Base-by-base conservation (phyloP, 768 basidiomycete species). In the Polyporus arcularius region DNA sequence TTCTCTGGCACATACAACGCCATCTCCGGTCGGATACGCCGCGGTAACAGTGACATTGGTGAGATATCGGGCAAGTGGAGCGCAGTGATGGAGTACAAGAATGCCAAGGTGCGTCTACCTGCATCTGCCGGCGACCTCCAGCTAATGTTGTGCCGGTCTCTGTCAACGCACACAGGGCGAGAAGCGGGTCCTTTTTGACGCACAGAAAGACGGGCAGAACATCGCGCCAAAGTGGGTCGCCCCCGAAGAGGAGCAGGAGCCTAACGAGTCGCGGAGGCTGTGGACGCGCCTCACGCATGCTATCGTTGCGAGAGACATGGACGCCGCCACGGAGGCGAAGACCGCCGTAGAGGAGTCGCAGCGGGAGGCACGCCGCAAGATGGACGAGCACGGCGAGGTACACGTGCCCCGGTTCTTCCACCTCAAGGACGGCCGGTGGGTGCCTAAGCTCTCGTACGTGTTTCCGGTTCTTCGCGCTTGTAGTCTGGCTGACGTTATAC, bases 1-100 rank as follows among this genome's bases (percentile, higher is more conserved):
- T 97, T 98, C 76, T 95, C 94, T 1, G 97, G 97, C 26, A 90
- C 91, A 57, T 96, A 98, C 79, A 98, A 99, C 71, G 87, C 89
- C 40, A 83, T 99, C 60, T 74, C 85, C 5, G 97, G 97, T 10
- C 85, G 86, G 65, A 81, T 98, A 66, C 88, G 88, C 64, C 82
- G 79, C 52, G 80, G 82, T 12, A 75, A 78, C 30, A 75, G 75
- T 6, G 90, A 92, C 2, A 77, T 92, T 14, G 97, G 96, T 4
- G 95, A 98, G 70, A 76, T 99, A 40, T 83, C 83, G 14, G 97
- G 97, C 31, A 84, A 89, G 72, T 99, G 97, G 97, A 92, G 87
- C 71, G 85, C 90, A 65, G 71, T 84, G 30, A 96, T 99, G 88
- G 93, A 96, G 62, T 89, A 89, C 72, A 90, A 87, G 76, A 79